phyloP scores from a whole-genome alignment of 179 eudicot genomes.

The Heliamphora pulchella region DNA sequence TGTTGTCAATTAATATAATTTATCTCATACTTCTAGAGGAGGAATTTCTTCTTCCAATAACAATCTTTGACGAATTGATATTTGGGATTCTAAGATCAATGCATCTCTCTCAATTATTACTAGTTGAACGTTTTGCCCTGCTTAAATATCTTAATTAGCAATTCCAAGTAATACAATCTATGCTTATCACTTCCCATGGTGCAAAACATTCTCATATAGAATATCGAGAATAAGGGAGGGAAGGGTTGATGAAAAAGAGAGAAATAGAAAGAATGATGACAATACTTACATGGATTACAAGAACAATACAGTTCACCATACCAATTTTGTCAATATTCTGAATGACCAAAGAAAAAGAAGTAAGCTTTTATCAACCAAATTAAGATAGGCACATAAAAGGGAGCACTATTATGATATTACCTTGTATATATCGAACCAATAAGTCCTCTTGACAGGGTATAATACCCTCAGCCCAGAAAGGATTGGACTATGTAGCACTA shows the following conservation, averaged over 20 bases:
- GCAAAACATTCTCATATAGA: no score
- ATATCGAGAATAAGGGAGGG: not conserved
- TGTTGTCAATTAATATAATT: not conserved
- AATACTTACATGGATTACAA: conserved; percentile 72
- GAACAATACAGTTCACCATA: conserved; percentile 69
- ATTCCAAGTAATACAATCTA: not conserved
- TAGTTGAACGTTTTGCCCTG: not conserved
- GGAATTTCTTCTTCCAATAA: not conserved
- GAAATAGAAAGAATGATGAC: not conserved
- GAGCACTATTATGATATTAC: conserved; percentile 29
- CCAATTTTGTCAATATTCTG: conserved; percentile 89
- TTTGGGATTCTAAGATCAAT: not conserved
- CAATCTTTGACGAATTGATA: not conserved
- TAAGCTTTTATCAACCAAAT: not conserved
- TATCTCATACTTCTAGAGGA: not conserved
- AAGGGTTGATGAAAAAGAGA: no score
- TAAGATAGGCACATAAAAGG: not conserved
- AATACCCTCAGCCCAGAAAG: conserved; percentile 85
- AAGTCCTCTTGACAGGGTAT: conserved; percentile 78
- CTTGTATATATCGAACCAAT: conserved; percentile 96
- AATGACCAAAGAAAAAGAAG: conserved; percentile 14
- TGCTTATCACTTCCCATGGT: not conserved
- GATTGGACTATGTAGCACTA: conserved; percentile 89
- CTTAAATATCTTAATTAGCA: not conserved
- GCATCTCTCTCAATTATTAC: not conserved